These are phyloP conservation scores for Wickerhamiella occidentalis DNA, from an alignment of 805 yeast genomes.

Conservation along the genomic window DNA sequence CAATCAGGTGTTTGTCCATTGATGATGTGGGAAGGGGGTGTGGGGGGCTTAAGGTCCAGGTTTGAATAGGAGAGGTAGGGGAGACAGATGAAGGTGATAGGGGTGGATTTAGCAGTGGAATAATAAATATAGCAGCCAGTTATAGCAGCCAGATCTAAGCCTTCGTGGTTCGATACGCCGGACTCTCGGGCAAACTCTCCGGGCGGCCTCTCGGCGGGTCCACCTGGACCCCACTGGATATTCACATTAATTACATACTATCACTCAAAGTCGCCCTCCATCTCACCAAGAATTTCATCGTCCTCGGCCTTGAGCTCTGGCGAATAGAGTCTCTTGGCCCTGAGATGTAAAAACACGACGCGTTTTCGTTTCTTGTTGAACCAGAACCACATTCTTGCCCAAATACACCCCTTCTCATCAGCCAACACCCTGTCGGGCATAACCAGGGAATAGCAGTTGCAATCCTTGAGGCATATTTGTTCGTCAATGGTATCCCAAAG, in stretches of 20 bases:
- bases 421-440: conserved; percentile 42
- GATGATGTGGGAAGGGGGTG: not conserved
- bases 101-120: too few species aligned
- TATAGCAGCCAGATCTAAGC: too few species aligned
- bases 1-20: conserved; percentile 70
- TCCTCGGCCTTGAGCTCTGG: conserved; percentile 28
- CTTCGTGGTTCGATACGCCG: too few species aligned
- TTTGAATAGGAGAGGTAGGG: too few species aligned
- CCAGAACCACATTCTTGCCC: conserved; percentile 83
- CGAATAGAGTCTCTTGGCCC: conserved; percentile 27
- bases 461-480: conserved; percentile 62
- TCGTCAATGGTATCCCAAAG: conserved; percentile 81
- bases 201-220: not conserved
- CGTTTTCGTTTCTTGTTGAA: conserved; percentile 85
- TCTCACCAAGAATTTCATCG: conserved; percentile 24
- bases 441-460: conserved; percentile 30
- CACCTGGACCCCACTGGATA: too few species aligned
- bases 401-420: conserved; percentile 48
- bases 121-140: too few species aligned
- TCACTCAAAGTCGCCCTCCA: conserved; percentile 8
- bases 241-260: not conserved
- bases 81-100: too few species aligned
- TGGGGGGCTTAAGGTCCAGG: not conserved
- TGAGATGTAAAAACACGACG: conserved; percentile 73
- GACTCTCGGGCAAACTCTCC: too few species aligned